Conservation (phyloP, 2,329 filamentous ascomycete genomes). For the Torrubiella hemipterigena region DNA sequence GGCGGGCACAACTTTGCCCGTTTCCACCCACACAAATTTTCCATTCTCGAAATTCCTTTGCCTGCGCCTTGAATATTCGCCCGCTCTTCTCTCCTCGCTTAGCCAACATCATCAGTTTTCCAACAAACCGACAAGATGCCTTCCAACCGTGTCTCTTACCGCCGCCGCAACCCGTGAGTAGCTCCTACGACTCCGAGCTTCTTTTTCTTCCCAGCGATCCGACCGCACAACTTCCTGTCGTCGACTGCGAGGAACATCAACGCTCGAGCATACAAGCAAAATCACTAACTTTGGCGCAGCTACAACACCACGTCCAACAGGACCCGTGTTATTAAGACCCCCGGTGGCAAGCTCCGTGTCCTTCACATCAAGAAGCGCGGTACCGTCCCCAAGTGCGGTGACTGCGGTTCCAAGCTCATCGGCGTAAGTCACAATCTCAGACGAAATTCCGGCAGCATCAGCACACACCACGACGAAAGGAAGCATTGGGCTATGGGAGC, state of each 20-base stretch:
- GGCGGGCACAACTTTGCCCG: slow-evolving; percentile 24
- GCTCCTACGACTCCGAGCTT: slow-evolving; percentile 8
- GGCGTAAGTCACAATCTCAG: slow-evolving; percentile 68
- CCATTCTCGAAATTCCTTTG: slow-evolving; percentile 27
- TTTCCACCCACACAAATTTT: slow-evolving; percentile 29
- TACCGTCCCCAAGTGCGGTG: slow-evolving; percentile 96
- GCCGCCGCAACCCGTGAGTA: slow-evolving; percentile 71
- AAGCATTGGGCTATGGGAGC: background rate
- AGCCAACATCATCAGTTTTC: slow-evolving; percentile 18
- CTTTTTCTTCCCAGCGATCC: slow-evolving; percentile 2
- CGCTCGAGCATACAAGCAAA: too few species aligned
- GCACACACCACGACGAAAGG: background rate
- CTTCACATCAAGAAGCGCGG: slow-evolving; percentile 99
- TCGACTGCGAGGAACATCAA: too few species aligned
- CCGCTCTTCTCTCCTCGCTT: slow-evolving; percentile 20
- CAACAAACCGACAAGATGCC: slow-evolving; percentile 41
- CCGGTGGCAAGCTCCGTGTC: slow-evolving; percentile 88
- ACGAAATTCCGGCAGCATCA: slow-evolving; percentile 9
- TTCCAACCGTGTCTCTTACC: slow-evolving; percentile 52
- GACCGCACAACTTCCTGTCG: background rate
- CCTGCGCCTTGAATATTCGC: too few species aligned
- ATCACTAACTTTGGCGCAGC: slow-evolving; percentile 30
- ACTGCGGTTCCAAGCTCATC: slow-evolving; percentile 94
- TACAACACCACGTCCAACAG: slow-evolving; percentile 99
- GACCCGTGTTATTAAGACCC: slow-evolving; percentile 90